A percentile compares a stretch with the other conserved stretches of the same genome.
Evolutionary conservation across 2,329 filamentous ascomycete genomes (phyloP).

Genomic region (Cryphonectria japonica): DNA sequence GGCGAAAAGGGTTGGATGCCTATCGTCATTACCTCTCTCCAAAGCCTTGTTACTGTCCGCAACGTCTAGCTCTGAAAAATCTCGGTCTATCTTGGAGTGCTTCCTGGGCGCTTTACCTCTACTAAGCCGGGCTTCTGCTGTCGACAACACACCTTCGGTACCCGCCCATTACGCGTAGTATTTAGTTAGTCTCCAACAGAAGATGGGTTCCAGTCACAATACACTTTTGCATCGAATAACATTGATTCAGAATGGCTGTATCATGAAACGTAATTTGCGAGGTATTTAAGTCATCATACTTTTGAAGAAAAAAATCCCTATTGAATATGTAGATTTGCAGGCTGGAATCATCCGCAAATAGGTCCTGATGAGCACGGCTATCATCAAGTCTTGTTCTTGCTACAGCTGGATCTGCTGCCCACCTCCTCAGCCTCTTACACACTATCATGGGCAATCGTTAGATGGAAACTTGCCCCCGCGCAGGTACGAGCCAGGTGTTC

Average conservation of each 20-base stretch:
- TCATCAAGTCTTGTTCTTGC: too few relatives aligned
- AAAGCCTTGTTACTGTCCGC: background rate
- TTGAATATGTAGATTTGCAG: too few relatives aligned
- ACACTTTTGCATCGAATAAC: too few relatives aligned
- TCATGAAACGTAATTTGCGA: too few relatives aligned
- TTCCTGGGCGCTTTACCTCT: background rate
- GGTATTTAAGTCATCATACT: too few relatives aligned
- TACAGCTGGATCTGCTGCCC: too few relatives aligned
- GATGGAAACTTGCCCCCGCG: background rate
- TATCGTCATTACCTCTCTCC: background rate
- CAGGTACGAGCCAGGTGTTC: background rate
- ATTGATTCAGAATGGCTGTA: background rate
- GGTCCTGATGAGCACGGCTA: too few relatives aligned
- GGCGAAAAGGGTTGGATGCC: background rate
- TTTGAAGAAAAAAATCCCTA: too few relatives aligned
- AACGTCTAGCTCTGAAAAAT: background rate
- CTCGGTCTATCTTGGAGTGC: background rate
- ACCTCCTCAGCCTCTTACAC: too few relatives aligned
- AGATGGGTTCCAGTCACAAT: too few relatives aligned
- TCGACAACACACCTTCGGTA: background rate
- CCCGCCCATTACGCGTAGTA: background rate
- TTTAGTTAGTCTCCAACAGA: background rate
- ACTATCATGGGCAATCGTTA: background rate
- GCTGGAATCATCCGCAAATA: too few relatives aligned
- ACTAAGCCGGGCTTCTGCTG: background rate